Evolutionary conservation across 148 eudicot species (phyloP).

Genomic region (Gaultheria prostrata): DNA sequence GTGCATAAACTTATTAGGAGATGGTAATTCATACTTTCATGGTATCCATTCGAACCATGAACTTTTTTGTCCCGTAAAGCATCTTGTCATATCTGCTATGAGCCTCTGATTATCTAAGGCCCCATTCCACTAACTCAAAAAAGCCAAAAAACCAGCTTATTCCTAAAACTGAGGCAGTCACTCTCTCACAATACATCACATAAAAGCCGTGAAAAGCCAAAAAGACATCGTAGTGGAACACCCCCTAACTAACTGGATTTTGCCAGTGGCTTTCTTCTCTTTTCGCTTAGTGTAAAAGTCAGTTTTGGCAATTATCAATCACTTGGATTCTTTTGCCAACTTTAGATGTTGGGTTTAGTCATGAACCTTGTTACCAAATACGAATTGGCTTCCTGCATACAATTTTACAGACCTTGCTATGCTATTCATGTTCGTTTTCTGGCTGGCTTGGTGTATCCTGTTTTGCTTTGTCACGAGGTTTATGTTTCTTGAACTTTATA

Average conservation of each 20-base stretch:
- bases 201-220: too few species aligned
- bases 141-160: too few species aligned
- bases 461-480: not conserved
- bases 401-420: not conserved
- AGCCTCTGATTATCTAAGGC: not conserved
- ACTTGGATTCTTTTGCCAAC: not conserved
- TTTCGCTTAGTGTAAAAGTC: not conserved
- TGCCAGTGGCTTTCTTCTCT: not conserved
- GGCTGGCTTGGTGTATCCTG: not conserved
- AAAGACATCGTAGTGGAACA: too few species aligned
- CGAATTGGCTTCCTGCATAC: not conserved
- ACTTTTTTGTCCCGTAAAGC: not conserved
- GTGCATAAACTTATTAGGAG: not conserved
- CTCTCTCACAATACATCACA: too few species aligned
- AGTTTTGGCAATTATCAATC: not conserved
- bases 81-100: not conserved
- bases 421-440: not conserved
- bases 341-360: not conserved
- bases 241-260: not conserved
- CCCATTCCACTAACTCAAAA: too few species aligned
- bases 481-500: not conserved
- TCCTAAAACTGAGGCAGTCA: too few species aligned
- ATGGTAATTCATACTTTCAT: not conserved
- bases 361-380: not conserved
- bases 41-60: not conserved